phyloP scores from a whole-genome alignment of 2,329 filamentous ascomycete species.

The Zarea fungicola region DNA sequence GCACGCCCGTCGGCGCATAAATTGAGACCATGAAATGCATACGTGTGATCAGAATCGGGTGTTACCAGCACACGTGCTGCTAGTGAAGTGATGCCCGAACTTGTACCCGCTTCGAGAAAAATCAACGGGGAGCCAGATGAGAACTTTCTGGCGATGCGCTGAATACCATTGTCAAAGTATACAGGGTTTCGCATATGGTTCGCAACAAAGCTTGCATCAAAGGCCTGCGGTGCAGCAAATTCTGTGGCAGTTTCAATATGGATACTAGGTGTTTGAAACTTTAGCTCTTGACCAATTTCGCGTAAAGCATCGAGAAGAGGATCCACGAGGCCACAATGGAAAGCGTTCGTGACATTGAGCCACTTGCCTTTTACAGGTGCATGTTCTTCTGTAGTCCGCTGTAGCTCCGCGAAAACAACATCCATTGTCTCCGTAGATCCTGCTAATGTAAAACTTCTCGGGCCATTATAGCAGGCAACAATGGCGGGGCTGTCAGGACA shows the following conservation, averaged over 20 bases:
- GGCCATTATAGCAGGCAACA: constrained; percentile 43
- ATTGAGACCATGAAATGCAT: background rate
- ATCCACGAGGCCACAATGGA: constrained; percentile 40
- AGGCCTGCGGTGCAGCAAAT: background rate
- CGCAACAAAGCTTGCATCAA: background rate
- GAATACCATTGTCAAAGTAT: too few species aligned
- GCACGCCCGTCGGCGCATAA: background rate
- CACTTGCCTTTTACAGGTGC: background rate
- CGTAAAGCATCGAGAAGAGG: constrained; percentile 18
- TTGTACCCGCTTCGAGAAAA: constrained; percentile 40
- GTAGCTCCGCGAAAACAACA: constrained; percentile 17
- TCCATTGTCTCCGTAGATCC: constrained; percentile 31
- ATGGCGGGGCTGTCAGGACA: constrained; percentile 15
- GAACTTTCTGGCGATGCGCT: too few species aligned
- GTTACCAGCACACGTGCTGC: constrained; percentile 21
- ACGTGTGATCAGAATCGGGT: background rate
- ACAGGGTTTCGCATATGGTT: background rate
- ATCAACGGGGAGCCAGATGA: constrained; percentile 28
- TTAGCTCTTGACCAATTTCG: background rate
- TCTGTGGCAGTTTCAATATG: background rate
- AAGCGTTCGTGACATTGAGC: constrained; percentile 42
- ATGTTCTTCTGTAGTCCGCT: too few species aligned
- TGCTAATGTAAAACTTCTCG: constrained; percentile 36
- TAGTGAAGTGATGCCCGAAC: constrained; percentile 31
- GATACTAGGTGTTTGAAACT: background rate